Base-by-base conservation (phyloP, 169 alveolate genomes). In the Theileria annulata region DNA sequence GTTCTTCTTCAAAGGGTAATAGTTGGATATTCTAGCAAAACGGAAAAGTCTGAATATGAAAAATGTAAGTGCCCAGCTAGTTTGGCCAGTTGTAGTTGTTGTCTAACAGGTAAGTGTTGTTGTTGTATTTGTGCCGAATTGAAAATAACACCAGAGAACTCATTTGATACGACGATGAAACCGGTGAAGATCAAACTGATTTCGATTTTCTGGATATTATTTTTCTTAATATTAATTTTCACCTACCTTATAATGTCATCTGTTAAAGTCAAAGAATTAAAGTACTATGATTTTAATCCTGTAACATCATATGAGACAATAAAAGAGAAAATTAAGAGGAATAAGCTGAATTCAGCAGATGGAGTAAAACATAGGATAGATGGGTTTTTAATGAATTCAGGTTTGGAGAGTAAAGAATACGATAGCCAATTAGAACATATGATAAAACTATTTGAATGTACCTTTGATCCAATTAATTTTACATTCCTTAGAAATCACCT, bases 181-280 rank as follows among this genome's bases (percentile, higher is more conserved):
- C 31, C 71, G 12, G 48, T 62, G 49, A 15, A 37, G 42, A 37
- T 62, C 6, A 62, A 62, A 37, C 71, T 62, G 49, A 37, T 62
- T 0, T 6, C 35, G 10, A 58, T 58, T 58, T 58, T 58, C 42
- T 58, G 67, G 67, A 25, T 58, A 23, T 0, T 58, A 58, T 23
- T 58, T 58, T 58, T 58, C n/a, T 3, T 58, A 58, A 25, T 10
- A 23, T 9, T 58, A 25, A 0, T 58, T 9, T 13, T 58, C 67
- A 25, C 25, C 10, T 25, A 25, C 30, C 13, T 28, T n/a, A 28
- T 25, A 58, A 25, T 28, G 30, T 58, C 67, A 58, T 25, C 30
- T 3, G 30, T 28, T 58, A 58, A 58, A 10, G 17, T 10, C 15
- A 58, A 58, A 28, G 15, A 58, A n/a, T 8, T 58, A 23, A 58